Evolutionary conservation across 306 rosid genomes (phyloP), one percentile per base, ranked within the genome.

Genomic region (Lathyrus oleraceus): DNA sequence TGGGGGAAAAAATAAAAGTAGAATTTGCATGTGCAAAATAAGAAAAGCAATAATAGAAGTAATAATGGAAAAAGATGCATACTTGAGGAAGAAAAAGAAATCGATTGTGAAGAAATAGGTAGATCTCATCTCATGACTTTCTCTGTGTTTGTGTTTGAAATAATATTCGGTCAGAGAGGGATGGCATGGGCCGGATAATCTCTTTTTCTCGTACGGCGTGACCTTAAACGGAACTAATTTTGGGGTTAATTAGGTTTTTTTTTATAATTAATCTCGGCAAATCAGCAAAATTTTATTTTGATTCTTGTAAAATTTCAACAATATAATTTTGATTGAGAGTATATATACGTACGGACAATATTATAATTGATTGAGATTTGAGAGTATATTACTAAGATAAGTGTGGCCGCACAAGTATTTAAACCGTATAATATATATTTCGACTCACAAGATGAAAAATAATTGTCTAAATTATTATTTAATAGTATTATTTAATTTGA

Each of bases 81-180:
- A 80, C 84, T 49, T 20, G 45, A 48, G 20, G 48, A 56, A 53
- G 32, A 36, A 54, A 63, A 78, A 70, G 59, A 21, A 48, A 67
- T 49, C 57, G 60, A n/a, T 60, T 62, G 61, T 13, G 66, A 21
- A 20, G 40, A 74, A 68, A 58, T 10, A 19, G 44, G 60, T 65
- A 54, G 86, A 84, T 81, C 86, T 72, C 85, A 82, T 79, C 73
- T 35, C 39, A 35, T 35, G 10, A 35, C 39, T 35, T 10, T 30
- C 5, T 28, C 7, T 32, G 4, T 28, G 56, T 52, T 39, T 70
- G 3, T 59, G 9, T 60, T 2, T 39, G 5, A 9, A 59, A 17
- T 61, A 70, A 56, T 57, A 70, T 70, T 76, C 60, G 35, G 14
- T 54, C 38, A 54, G 28, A 47, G 47, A 49, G 62, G 49, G 38